phyloP scores from a whole-genome alignment of 331 rosid species.

The Quercus tomentella region DNA sequence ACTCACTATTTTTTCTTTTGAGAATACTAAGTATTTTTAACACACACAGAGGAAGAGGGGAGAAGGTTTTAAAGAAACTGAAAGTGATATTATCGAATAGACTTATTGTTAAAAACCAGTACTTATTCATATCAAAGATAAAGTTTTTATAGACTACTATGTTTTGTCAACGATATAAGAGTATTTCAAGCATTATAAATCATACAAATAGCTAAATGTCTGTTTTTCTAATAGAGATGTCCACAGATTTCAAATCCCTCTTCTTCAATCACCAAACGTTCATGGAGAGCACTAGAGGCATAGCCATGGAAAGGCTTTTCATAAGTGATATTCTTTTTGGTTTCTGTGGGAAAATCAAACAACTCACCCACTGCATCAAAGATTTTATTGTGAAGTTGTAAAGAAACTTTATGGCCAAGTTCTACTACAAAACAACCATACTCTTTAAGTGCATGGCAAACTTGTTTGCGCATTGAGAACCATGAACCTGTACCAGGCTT shows the following conservation, averaged over 20 bases:
- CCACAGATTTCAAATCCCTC: not conserved
- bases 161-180: too few relatives aligned
- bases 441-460: conserved; percentile 27
- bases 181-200: too few relatives aligned
- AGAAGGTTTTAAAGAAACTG: too few relatives aligned
- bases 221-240: too few relatives aligned
- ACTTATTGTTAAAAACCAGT: too few relatives aligned
- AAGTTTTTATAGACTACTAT: too few relatives aligned
- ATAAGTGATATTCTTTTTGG: not conserved
- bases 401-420: conserved; percentile 5
- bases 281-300: conserved; percentile 15
- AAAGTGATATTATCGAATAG: too few relatives aligned
- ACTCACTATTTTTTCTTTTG: too few relatives aligned
- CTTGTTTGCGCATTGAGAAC: conserved; percentile 16
- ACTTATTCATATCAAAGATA: too few relatives aligned
- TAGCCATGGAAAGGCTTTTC: conserved; percentile 13
- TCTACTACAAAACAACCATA: conserved; percentile 22
- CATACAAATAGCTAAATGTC: too few relatives aligned
- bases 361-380: conserved; percentile 16
- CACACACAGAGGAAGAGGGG: too few relatives aligned
- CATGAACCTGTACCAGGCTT: conserved; percentile 13
- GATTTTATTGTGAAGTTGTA: not conserved
- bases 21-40: too few relatives aligned
- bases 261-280: conserved; percentile 19
- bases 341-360: conserved; percentile 15